These are phyloP conservation scores for Aspergillus clavatus DNA, from an alignment of 2,329 filamentous ascomycete species.

Conservation along the genomic window DNA sequence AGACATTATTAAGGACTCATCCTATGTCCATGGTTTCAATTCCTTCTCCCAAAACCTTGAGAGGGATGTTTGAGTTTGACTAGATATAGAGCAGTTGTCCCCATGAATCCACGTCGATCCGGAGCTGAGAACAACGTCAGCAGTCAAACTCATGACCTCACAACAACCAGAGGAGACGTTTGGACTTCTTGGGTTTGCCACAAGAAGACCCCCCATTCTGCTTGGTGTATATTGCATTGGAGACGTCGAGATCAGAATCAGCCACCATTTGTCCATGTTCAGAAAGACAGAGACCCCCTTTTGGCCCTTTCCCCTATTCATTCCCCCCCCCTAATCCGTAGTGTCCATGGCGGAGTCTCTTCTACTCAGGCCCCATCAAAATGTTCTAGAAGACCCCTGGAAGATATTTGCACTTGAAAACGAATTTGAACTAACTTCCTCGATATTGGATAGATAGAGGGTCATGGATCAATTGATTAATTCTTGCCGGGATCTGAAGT, in stretches of 20 bases:
- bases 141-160: not conserved
- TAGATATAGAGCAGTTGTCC: too few relatives aligned
- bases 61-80: not conserved
- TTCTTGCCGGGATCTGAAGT: too few relatives aligned
- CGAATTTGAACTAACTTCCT: slow-evolving; percentile 23
- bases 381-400: slow-evolving; percentile 36
- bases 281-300: not conserved
- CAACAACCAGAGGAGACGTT: not conserved
- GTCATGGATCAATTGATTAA: not conserved
- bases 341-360: not conserved
- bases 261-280: too few relatives aligned
- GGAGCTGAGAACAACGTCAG: not conserved
- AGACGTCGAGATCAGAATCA: too few relatives aligned
- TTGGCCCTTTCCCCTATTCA: not conserved
- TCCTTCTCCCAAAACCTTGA: too few relatives aligned
- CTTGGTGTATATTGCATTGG: too few relatives aligned
- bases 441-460: too few relatives aligned
- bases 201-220: too few relatives aligned
- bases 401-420: slow-evolving; percentile 20
- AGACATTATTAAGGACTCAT: too few relatives aligned
- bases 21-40: too few relatives aligned
- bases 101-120: not conserved
- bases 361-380: not conserved
- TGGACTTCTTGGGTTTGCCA: not conserved
- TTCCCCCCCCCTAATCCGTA: too few relatives aligned